A percentile compares a stretch with the other conserved stretches of the same genome.
Conservation (phyloP, 148 eudicot genomes). For the Polygonum maritimum region DNA sequence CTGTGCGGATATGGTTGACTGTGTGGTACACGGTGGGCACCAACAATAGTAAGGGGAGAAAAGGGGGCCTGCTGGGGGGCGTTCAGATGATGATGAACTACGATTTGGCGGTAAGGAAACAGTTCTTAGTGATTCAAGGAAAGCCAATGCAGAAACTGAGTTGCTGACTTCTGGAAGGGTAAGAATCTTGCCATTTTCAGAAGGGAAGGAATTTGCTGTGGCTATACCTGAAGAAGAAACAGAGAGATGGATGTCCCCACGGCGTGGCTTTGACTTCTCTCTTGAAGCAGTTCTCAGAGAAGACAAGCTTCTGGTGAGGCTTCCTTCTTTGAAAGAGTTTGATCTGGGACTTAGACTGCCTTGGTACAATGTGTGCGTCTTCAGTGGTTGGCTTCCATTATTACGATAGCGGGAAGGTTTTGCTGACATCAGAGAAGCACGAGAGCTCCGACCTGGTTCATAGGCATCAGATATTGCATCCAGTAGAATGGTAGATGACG, state of each 20-base stretch:
- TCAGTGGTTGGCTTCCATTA: conserved; percentile 29
- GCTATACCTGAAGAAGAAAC: conserved; percentile 17
- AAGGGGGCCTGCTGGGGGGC: conserved; percentile 33
- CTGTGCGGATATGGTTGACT: conserved; percentile 30
- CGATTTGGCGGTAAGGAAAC: conserved; percentile 20
- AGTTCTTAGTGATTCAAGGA: conserved; percentile 42
- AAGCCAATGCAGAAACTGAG: conserved; percentile 22
- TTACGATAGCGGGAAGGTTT: conserved; percentile 41
- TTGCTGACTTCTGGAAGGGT: conserved; percentile 20
- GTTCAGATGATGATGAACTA: conserved; percentile 26
- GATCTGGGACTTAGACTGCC: conserved; percentile 60
- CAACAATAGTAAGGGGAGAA: conserved; percentile 83
- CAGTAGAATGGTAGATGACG: conserved; percentile 12
- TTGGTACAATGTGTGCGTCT: conserved; percentile 27
- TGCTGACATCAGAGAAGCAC: conserved; percentile 19
- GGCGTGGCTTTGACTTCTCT: conserved; percentile 40
- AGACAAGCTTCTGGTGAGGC: conserved; percentile 25
- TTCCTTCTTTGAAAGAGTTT: conserved; percentile 54
- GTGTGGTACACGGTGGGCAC: conserved; percentile 79
- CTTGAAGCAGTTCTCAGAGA: conserved; percentile 36
- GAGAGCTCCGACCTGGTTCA: conserved; percentile 20
- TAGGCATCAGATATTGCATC: conserved; percentile 20
- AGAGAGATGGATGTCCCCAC: conserved; percentile 37
- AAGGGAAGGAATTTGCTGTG: conserved; percentile 16
- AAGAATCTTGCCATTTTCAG: conserved; percentile 19